A percentile compares a stretch with the other conserved stretches of the same genome.
Conservation (phyloP, 106 monocot species). For the Platanthera guangdongensis region DNA sequence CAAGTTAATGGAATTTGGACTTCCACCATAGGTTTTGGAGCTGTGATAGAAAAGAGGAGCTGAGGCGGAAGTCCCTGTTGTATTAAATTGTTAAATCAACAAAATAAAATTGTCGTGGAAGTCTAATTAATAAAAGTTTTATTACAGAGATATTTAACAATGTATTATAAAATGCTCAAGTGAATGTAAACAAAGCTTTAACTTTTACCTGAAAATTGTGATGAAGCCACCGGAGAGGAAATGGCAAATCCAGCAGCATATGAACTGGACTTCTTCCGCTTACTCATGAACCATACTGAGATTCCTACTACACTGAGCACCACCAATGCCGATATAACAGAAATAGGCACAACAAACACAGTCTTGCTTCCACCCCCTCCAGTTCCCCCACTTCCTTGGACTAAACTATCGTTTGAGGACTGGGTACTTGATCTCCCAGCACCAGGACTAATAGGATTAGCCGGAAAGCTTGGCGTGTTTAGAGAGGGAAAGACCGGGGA, state of each 20-base stretch:
- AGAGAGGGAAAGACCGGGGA: conserved; percentile 15
- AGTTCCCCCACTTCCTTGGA: neutral
- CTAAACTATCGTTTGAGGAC: neutral
- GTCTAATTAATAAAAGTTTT: neutral
- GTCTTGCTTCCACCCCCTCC: conserved; percentile 13
- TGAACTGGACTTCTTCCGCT: conserved; percentile 23
- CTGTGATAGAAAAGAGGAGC: conserved; percentile 31
- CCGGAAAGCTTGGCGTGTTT: neutral
- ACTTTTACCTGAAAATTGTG: conserved; percentile 48
- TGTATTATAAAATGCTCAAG: neutral
- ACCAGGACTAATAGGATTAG: conserved; percentile 6
- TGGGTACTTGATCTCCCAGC: conserved; percentile 11
- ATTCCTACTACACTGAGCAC: conserved; percentile 31
- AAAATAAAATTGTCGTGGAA: neutral
- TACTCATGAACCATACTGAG: conserved; percentile 41
- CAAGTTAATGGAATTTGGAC: conserved; percentile 17
- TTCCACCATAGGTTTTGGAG: conserved; percentile 16
- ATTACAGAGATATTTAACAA: conserved; percentile 1
- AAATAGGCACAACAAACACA: conserved; percentile 20
- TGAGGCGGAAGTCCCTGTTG: conserved; percentile 26
- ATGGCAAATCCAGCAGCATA: conserved; percentile 35
- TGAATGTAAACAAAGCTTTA: neutral
- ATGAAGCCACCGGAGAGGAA: conserved; percentile 47
- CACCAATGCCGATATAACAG: conserved; percentile 20
- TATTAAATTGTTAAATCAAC: neutral